Evolutionary conservation across 2,329 filamentous ascomycete genomes (phyloP).

Genomic region (Podosphaera fusca): DNA sequence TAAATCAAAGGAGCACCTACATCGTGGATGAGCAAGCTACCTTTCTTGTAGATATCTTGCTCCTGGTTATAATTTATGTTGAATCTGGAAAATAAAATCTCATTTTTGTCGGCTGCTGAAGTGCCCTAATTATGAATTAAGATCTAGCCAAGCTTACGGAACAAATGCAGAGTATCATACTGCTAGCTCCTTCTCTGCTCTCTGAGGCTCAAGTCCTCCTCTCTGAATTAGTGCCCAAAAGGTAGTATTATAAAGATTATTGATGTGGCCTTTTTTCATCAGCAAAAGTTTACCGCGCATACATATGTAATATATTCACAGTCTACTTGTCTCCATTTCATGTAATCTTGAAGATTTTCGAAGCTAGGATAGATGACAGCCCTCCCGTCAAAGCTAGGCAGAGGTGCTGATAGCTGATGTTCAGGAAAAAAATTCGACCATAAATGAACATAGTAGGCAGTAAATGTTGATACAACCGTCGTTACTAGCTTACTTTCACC

Average conservation of each 20-base stretch:
- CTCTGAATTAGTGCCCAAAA: constrained; percentile 76
- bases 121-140: constrained; percentile 36
- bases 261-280: constrained; percentile 55
- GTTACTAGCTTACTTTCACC: constrained; percentile 58
- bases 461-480: constrained; percentile 82
- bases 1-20: constrained; percentile 7
- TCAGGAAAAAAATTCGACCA: constrained; percentile 60
- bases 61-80: constrained; percentile 97
- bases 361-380: constrained; percentile 74
- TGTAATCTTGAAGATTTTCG: constrained; percentile 71
- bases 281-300: background rate
- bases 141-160: background rate
- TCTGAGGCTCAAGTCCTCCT: constrained; percentile 50
- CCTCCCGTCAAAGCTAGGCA: constrained; percentile 81
- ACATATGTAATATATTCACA: constrained; percentile 32
- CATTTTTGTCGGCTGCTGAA: constrained; percentile 72
- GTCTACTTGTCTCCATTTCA: constrained; percentile 92
- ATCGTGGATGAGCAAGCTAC: constrained; percentile 71
- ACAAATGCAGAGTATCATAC: constrained; percentile 21
- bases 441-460: constrained; percentile 63
- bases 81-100: constrained; percentile 76
- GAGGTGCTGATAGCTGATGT: constrained; percentile 42
- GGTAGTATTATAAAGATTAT: constrained; percentile 93
- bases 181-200: constrained; percentile 61
- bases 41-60: constrained; percentile 76